Conservation (phyloP, 73 alveolate genomes). For the Symbiodinium natans region DNA sequence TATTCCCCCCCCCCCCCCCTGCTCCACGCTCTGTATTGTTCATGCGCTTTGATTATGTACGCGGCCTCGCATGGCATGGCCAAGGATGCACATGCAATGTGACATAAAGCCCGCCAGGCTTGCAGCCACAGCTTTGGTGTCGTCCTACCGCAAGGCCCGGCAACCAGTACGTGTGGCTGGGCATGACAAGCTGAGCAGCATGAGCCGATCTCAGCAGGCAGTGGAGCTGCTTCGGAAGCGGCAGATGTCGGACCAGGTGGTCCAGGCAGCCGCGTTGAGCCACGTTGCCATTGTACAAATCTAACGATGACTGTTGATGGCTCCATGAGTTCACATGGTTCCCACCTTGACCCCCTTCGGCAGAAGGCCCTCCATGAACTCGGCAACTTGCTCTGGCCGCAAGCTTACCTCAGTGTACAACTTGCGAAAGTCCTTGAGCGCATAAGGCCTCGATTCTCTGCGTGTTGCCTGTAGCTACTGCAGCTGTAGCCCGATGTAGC, state of each 20-base stretch:
- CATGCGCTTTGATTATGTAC: no score
- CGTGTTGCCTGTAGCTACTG: no score
- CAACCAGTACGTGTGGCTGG: neutral
- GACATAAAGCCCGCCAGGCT: no score
- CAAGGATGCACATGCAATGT: no score
- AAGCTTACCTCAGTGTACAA: neutral
- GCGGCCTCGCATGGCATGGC: no score
- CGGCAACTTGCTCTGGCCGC: slow-evolving; percentile 80
- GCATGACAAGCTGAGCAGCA: no score
- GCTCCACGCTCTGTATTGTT: no score
- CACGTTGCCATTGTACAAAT: neutral
- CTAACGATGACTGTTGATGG: neutral
- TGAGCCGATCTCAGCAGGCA: neutral
- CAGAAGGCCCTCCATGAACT: slow-evolving; percentile 54
- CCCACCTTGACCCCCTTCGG: no score
- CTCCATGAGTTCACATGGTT: neutral
- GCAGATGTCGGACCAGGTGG: slow-evolving; percentile 74
- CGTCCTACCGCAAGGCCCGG: slow-evolving; percentile 54
- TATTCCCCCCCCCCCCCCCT: no score
- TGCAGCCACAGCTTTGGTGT: slow-evolving; percentile 59
- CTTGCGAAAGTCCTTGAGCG: no score
- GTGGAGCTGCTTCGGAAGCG: slow-evolving; percentile 87
- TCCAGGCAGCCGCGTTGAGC: slow-evolving; percentile 22
- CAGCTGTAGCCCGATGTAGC: no score
- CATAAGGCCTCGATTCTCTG: no score